Evolutionary conservation across 176 grass and related monocot species (phyloP), one percentile per base, ranked within the genome.

Genomic region (Paspalum notatum): DNA sequence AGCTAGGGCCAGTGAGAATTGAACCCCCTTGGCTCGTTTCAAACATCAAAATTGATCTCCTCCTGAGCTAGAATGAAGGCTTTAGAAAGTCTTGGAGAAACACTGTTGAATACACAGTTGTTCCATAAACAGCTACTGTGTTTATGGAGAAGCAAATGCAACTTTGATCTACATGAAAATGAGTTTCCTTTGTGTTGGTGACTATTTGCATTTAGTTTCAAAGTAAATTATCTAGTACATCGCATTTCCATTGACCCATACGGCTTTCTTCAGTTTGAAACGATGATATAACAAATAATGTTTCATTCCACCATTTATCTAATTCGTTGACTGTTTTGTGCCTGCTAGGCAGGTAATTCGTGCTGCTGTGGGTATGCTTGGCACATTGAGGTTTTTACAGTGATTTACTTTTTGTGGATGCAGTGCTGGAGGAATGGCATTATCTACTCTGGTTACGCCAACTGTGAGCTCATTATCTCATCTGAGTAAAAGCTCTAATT

Each of bases 341-440:
- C 62, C 53, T 59, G 66, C 48, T 42, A 67, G 52, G 20, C 14
- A 46, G 62, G 13, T 46, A 45, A 61, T 15, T 42, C 40, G 14
- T 83, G 43, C 24, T 38, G 32, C 32, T 12, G 32, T 37, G 22
- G 48, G 18, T 59, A 66, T 86, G 66, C 64, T 82, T 74, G 66
- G 32, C 20, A 74, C 21, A 48, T 79, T 51, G 41, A 59, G n/a
- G 15, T 73, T 17, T 20, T 80, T 80, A 18, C 47, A 20, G 76
- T 86, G 44, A 74, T 89, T 46, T 77, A 66, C 37, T 65, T 85
- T 85, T 81, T 78, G 81, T 71, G 42, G 73, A 65, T 91, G 72
- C 95, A 98, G 92, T 79, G 95, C 90, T 91, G 95, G 92, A 80
- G 95, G 95, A 52, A 98, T 98, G 39, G 95, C 95, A 79, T 89